phyloP scores from a whole-genome alignment of 306 rosid species.

The Trichosanthes truncata region DNA sequence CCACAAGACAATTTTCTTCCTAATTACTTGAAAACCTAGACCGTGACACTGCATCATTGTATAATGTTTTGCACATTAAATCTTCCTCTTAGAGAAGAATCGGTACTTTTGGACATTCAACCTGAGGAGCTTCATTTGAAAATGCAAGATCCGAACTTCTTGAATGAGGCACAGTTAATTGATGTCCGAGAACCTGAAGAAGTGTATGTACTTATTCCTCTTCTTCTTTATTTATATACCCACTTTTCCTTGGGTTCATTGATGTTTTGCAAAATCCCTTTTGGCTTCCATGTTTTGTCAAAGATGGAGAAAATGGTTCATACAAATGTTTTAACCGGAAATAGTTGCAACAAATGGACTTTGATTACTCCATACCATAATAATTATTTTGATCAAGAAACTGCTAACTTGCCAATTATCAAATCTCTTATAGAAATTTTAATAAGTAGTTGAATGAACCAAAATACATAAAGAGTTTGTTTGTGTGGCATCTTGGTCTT shows the following conservation, averaged over 20 bases:
- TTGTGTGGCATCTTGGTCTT: background rate
- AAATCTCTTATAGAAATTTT: background rate
- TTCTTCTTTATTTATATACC: background rate
- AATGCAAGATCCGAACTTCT: slow-evolving; percentile 63
- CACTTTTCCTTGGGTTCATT: background rate
- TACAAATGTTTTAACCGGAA: too few relatives aligned
- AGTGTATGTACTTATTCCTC: slow-evolving; percentile 47
- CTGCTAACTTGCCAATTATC: background rate
- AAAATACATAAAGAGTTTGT: background rate
- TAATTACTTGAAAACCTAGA: slow-evolving; percentile 6
- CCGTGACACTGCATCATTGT: slow-evolving; percentile 3
- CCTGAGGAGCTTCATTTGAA: slow-evolving; percentile 55
- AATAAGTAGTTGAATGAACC: background rate
- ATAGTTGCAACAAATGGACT: background rate
- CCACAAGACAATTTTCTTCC: slow-evolving; percentile 3
- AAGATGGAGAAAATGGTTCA: background rate
- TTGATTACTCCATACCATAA: background rate
- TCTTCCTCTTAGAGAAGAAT: slow-evolving; percentile 50
- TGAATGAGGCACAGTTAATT: slow-evolving; percentile 69
- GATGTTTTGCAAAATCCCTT: background rate
- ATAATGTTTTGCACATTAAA: slow-evolving; percentile 1
- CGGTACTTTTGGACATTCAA: slow-evolving; percentile 62
- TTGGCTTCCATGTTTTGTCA: background rate
- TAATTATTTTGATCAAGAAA: background rate
- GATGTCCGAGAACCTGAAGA: slow-evolving; percentile 92